phyloP scores from a whole-genome alignment of 83 land plant species.

The Diphasiastrum complanatum region DNA sequence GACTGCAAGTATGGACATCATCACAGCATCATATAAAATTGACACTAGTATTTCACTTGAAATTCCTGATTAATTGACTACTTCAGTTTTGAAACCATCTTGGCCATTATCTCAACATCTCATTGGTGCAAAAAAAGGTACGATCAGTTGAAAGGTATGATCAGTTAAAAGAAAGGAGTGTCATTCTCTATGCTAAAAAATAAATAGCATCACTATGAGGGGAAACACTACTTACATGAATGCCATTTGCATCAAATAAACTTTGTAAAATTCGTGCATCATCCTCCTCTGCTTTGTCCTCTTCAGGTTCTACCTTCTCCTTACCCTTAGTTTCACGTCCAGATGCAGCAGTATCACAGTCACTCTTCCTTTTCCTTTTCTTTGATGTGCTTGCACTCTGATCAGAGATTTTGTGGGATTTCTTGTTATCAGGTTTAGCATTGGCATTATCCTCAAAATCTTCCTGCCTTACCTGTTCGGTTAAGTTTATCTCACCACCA shows the following conservation, averaged over 20 bases:
- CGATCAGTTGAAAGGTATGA: neutral
- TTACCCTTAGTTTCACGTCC: slow-evolving; percentile 24
- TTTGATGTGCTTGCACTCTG: too few species aligned
- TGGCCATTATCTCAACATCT: too few species aligned
- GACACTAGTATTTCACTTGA: neutral
- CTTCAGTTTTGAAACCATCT: neutral
- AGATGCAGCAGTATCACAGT: slow-evolving; percentile 18
- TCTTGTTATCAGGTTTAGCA: too few species aligned
- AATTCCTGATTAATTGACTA: neutral
- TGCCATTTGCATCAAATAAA: slow-evolving; percentile 76
- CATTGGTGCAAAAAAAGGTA: too few species aligned
- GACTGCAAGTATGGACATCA: too few species aligned
- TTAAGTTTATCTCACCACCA: slow-evolving; percentile 31
- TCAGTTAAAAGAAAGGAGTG: too few species aligned
- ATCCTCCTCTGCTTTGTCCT: too few species aligned
- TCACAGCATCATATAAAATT: too few species aligned
- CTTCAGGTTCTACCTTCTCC: slow-evolving; percentile 27
- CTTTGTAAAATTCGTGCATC: slow-evolving; percentile 61
- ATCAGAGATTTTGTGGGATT: too few species aligned
- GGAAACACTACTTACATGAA: slow-evolving; percentile 62
- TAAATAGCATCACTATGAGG: neutral
- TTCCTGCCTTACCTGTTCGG: slow-evolving; percentile 24
- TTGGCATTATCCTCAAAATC: slow-evolving; percentile 5
- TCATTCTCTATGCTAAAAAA: too few species aligned
- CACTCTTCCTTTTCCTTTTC: slow-evolving; percentile 4